A percentile compares a stretch with the other conserved stretches of the same genome.
phyloP scores from a whole-genome alignment of 768 basidiomycete genomes.

The Pleurotus ostreatus region DNA sequence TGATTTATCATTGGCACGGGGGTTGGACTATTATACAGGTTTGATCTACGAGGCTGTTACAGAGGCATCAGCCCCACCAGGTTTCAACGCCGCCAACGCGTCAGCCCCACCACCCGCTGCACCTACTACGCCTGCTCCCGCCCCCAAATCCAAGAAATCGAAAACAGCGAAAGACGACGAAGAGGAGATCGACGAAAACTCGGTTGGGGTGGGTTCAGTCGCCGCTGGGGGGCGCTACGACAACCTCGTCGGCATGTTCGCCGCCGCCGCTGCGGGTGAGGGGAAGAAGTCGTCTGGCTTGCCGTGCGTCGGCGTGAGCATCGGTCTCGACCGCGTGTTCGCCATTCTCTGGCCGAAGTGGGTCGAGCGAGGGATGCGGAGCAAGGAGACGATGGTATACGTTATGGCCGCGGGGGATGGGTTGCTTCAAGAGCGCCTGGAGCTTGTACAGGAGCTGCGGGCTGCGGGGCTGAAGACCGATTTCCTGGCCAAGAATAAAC shows the following conservation, averaged over 20 bases:
- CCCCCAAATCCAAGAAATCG: slow-evolving; percentile 27
- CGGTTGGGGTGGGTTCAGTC: slow-evolving; percentile 96
- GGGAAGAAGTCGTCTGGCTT: slow-evolving; percentile 61
- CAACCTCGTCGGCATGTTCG: slow-evolving; percentile 89
- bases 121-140: slow-evolving; percentile 24
- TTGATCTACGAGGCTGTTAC: slow-evolving; percentile 97
- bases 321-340: slow-evolving; percentile 93
- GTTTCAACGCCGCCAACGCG: slow-evolving; percentile 55
- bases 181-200: slow-evolving; percentile 88
- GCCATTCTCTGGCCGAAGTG: slow-evolving; percentile 87
- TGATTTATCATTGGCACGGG: slow-evolving; percentile 95
- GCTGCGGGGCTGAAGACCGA: slow-evolving; percentile 92
- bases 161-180: slow-evolving; percentile 57
- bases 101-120: slow-evolving; percentile 32
- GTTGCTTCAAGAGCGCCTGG: slow-evolving; percentile 79
- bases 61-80: slow-evolving; percentile 90
- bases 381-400: slow-evolving; percentile 90
- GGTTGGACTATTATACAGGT: slow-evolving; percentile 97
- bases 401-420: slow-evolving; percentile 92
- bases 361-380: slow-evolving; percentile 72
- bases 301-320: slow-evolving; percentile 90
- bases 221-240: slow-evolving; percentile 99
- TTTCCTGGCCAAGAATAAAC: slow-evolving; percentile 89
- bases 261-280: slow-evolving; percentile 72
- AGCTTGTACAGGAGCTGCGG: slow-evolving; percentile 74